phyloP scores from a whole-genome alignment of 179 eudicot species.

The Silene coronaria region DNA sequence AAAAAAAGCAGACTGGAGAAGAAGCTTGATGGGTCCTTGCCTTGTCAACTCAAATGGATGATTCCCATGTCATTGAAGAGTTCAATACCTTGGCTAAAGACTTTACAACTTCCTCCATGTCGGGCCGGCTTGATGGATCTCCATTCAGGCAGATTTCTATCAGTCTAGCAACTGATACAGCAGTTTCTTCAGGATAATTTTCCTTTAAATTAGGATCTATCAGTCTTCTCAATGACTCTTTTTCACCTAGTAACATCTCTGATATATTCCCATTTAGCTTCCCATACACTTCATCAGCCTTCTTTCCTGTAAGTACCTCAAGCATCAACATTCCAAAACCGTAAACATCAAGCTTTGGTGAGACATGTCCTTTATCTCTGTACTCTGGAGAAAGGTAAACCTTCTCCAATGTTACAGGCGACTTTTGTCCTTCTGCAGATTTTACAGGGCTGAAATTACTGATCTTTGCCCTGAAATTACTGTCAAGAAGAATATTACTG shows the following conservation, averaged over 20 bases:
- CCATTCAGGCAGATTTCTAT: slow-evolving; percentile 43
- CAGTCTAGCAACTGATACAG: slow-evolving; percentile 35
- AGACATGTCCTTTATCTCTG: slow-evolving; percentile 52
- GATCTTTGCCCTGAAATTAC: slow-evolving; percentile 62
- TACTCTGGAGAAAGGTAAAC: slow-evolving; percentile 83
- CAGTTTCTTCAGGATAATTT: slow-evolving; percentile 56
- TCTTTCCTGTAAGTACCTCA: slow-evolving; percentile 62
- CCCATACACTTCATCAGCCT: slow-evolving; percentile 32
- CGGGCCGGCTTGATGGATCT: slow-evolving; percentile 55
- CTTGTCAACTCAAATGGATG: slow-evolving; percentile 34
- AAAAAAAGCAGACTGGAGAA: not conserved
- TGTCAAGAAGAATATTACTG: slow-evolving; percentile 62
- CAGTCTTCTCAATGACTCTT: slow-evolving; percentile 31
- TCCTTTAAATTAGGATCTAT: slow-evolving; percentile 62
- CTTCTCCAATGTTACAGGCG: slow-evolving; percentile 43
- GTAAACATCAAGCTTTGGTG: slow-evolving; percentile 76
- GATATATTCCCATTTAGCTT: slow-evolving; percentile 31
- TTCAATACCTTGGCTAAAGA: slow-evolving; percentile 50
- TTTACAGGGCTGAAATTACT: slow-evolving; percentile 61
- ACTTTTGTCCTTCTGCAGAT: slow-evolving; percentile 44
- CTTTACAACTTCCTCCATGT: slow-evolving; percentile 62
- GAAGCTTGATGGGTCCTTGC: slow-evolving; percentile 2
- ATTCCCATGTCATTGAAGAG: slow-evolving; percentile 46
- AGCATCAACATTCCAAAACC: slow-evolving; percentile 74
- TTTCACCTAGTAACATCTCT: slow-evolving; percentile 31